These are phyloP conservation scores for Rubus idaeus DNA, from an alignment of 306 rosid species.

Conservation along the genomic window DNA sequence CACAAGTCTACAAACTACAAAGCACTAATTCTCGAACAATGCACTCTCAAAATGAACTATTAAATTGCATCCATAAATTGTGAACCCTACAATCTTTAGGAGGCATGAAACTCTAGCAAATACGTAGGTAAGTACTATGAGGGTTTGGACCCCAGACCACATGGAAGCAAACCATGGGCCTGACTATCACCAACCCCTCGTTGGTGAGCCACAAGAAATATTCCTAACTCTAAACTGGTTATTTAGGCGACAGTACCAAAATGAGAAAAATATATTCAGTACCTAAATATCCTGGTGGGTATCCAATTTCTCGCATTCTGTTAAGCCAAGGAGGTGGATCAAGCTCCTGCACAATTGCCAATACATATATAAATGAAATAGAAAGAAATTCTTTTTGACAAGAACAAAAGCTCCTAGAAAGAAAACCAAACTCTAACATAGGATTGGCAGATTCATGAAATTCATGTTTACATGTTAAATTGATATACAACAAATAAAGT, in stretches of 20 bases:
- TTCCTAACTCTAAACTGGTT: conserved; percentile 6
- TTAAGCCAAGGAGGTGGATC: conserved; percentile 98
- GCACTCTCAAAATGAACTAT: neutral
- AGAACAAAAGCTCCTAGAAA: neutral
- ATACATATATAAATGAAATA: conserved; percentile 3
- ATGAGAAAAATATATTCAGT: conserved; percentile 30
- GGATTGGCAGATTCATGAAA: conserved; percentile 7
- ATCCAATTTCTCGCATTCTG: conserved; percentile 98
- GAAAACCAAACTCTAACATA: neutral
- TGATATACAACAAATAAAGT: neutral
- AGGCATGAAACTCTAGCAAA: too few relatives aligned
- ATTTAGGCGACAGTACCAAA: conserved; percentile 2
- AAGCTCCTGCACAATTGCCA: conserved; percentile 61
- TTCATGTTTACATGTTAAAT: neutral
- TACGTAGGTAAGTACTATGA: too few relatives aligned
- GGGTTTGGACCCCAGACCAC: too few relatives aligned
- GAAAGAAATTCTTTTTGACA: neutral
- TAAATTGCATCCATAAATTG: neutral
- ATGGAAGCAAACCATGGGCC: too few relatives aligned
- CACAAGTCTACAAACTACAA: neutral
- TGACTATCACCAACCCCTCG: too few relatives aligned
- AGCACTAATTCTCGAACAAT: neutral
- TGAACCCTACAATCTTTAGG: too few relatives aligned
- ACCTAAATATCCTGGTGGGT: conserved; percentile 98
- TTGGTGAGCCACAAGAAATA: neutral